Evolutionary conservation across 2,329 filamentous ascomycete species (phyloP).

Genomic region (Calonectria henricotiae): DNA sequence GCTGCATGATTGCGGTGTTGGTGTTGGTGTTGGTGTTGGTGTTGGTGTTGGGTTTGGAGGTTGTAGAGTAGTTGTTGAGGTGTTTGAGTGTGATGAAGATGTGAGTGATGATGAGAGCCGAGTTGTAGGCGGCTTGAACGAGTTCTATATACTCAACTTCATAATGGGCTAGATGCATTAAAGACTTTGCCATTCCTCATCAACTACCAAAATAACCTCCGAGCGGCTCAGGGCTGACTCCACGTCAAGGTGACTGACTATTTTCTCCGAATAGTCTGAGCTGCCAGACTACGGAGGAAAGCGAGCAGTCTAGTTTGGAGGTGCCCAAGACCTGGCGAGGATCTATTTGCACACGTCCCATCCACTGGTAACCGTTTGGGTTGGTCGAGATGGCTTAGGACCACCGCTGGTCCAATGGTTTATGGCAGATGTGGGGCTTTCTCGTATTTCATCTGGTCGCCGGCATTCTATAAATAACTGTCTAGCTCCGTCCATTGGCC

Average conservation of each 20-base stretch:
- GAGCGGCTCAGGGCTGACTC: not conserved
- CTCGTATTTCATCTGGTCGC: too few relatives aligned
- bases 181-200: not conserved
- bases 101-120: slow-evolving; percentile 13
- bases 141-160: slow-evolving; percentile 1
- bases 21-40: slow-evolving; percentile 13
- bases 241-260: slow-evolving; percentile 3
- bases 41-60: not conserved
- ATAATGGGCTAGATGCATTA: not conserved
- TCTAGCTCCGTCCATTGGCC: too few relatives aligned
- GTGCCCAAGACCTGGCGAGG: not conserved
- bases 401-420: too few relatives aligned
- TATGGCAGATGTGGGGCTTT: too few relatives aligned
- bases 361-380: not conserved
- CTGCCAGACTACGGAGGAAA: not conserved
- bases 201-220: not conserved
- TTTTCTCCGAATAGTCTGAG: slow-evolving; percentile 8
- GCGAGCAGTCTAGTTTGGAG: not conserved
- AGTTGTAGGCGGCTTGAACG: not conserved
- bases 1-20: slow-evolving; percentile 49
- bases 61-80: slow-evolving; percentile 24
- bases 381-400: not conserved
- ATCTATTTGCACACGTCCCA: slow-evolving; percentile 30
- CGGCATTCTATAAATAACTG: too few relatives aligned
- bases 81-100: slow-evolving; percentile 5